phyloP scores from a whole-genome alignment of 177 flowering plant species.

The Tripterygium wilfordii region DNA sequence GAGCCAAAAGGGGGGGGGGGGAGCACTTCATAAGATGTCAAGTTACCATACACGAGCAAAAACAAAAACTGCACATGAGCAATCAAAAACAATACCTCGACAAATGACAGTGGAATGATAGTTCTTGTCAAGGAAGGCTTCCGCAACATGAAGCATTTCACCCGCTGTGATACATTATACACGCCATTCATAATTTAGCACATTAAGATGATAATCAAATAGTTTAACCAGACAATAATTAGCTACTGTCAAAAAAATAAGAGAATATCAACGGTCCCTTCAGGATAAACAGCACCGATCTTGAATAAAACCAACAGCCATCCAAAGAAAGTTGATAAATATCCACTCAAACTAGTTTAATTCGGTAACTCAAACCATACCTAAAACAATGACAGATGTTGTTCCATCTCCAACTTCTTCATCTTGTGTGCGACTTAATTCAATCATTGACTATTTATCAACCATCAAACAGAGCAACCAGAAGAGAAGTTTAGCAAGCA shows the following conservation, averaged over 20 bases:
- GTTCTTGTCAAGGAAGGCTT: conserved; percentile 81
- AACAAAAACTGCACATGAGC: background rate
- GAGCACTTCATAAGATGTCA: background rate
- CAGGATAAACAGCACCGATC: too few species aligned
- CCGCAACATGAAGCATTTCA: conserved; percentile 97
- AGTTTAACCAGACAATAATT: too few species aligned
- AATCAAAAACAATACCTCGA: conserved; percentile 79
- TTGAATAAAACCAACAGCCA: too few species aligned
- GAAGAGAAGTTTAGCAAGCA: background rate
- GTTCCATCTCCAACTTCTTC: conserved; percentile 99
- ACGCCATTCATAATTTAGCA: too few species aligned
- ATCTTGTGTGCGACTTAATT: conserved; percentile 94
- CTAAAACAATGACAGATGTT: conserved; percentile 92
- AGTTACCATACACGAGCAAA: too few species aligned
- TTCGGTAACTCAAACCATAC: conserved; percentile 44
- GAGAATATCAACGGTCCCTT: too few species aligned
- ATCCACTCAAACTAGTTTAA: too few species aligned
- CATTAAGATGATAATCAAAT: too few species aligned
- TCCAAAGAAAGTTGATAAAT: too few species aligned
- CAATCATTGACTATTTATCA: conserved; percentile 96
- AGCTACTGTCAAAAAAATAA: too few species aligned
- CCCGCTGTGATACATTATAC: conserved; percentile 76
- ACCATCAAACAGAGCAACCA: conserved; percentile 1
- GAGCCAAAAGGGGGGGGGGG: too few species aligned
- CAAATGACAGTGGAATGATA: conserved; percentile 93